Conservation (phyloP, 2,329 filamentous ascomycete species). For the Alternaria conjuncta region DNA sequence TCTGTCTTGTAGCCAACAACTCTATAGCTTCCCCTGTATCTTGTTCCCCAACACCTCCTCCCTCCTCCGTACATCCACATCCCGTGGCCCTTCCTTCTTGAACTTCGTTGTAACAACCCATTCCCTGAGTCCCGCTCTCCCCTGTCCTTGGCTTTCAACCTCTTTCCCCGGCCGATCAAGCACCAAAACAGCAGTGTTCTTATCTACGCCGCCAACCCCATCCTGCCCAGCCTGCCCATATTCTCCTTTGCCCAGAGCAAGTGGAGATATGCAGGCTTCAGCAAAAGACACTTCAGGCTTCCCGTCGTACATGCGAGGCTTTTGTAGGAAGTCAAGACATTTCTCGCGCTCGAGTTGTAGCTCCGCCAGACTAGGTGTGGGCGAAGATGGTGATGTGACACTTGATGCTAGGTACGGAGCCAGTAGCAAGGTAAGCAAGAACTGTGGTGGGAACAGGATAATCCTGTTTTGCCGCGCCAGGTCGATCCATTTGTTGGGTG, state of each 20-base stretch:
- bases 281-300: constrained; percentile 49
- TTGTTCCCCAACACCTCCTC: constrained; percentile 53
- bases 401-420: constrained; percentile 58
- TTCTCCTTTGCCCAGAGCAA: constrained; percentile 49
- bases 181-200: constrained; percentile 60
- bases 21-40: constrained; percentile 23
- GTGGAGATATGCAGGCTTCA: constrained; percentile 52
- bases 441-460: constrained; percentile 90
- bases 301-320: constrained; percentile 52
- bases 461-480: constrained; percentile 70
- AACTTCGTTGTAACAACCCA: constrained; percentile 65
- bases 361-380: constrained; percentile 40
- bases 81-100: constrained; percentile 61
- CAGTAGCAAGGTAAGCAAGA: constrained; percentile 71
- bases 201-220: constrained; percentile 47
- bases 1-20: background rate
- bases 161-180: constrained; percentile 64
- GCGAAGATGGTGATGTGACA: constrained; percentile 27
- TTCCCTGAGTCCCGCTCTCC: constrained; percentile 59
- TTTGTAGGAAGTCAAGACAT: constrained; percentile 58
- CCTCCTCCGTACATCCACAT: constrained; percentile 58
- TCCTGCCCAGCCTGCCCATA: constrained; percentile 42
- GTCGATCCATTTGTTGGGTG: constrained; percentile 71
- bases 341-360: constrained; percentile 48
- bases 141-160: constrained; percentile 56